Conservation (phyloP, 768 basidiomycete genomes). For the Amyloporia xantha region DNA sequence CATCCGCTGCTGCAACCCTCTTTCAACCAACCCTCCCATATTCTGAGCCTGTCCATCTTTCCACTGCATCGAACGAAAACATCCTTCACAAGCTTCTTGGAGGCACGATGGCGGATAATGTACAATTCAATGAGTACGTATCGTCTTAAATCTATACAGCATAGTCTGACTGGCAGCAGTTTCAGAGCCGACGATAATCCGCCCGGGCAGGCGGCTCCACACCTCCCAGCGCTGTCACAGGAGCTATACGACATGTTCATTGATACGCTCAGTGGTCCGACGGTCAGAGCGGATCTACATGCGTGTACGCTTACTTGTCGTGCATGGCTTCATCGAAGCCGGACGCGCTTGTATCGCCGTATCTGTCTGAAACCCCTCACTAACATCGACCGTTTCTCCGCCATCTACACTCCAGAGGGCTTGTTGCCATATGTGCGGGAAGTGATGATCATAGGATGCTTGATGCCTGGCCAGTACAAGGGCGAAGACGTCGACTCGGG, state of each 20-base stretch:
- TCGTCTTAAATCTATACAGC: background rate
- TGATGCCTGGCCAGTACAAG: background rate
- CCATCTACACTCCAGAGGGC: background rate
- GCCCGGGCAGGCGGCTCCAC: background rate
- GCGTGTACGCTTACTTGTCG: background rate
- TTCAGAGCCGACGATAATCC: background rate
- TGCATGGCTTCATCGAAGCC: background rate
- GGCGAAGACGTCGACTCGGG: background rate
- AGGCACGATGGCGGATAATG: too few relatives aligned
- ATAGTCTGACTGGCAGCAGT: too few relatives aligned
- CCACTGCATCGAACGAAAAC: too few relatives aligned
- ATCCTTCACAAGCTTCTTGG: too few relatives aligned
- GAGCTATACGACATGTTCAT: conserved; percentile 1
- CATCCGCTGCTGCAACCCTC: too few relatives aligned
- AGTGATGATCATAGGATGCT: background rate
- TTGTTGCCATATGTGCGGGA: conserved; percentile 1
- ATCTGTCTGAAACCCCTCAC: conserved; percentile 1
- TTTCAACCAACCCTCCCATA: too few relatives aligned
- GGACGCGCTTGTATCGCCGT: background rate
- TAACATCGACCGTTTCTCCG: background rate
- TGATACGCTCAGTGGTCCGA: background rate
- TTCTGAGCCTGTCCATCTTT: too few relatives aligned
- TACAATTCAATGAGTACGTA: too few relatives aligned
- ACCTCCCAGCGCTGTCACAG: background rate
- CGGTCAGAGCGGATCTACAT: background rate